Base-by-base conservation (phyloP, 2,329 filamentous ascomycete species). In the Fusarium cicatricum region DNA sequence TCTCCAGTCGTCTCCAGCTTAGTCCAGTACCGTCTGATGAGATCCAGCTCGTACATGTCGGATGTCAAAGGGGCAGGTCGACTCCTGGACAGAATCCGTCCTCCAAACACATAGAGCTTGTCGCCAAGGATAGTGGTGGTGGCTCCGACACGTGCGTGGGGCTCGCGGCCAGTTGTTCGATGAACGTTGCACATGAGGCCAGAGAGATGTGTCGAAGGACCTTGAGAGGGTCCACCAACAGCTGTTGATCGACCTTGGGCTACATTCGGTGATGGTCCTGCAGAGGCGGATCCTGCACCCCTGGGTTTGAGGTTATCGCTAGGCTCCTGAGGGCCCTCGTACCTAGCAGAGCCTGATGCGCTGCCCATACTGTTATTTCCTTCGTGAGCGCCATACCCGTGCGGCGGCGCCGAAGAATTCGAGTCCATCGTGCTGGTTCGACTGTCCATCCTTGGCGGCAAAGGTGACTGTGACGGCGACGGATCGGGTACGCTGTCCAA, bases 71-170 rank as follows among this genome's bases (percentile, higher is more conserved):
- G 89, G 6, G 84, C 81, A 9, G 93, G 91, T 50, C 91, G 86
- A 61, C 87, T 94, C 64, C 92, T 82, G 12, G 95, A 97, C 45
- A 98, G 78, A 65, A 96, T 87, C 47, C 94, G 85, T 8, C 95
- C 95, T 40, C 95, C 95, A 78, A 98, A 99, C 4, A 98, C 93
- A 73, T 97, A 99, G 17, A 99, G 82, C 74, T 96, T 97, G 75
- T 99, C 95, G 23, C 94, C 95, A 2, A 99, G 76, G 41, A 98
- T 91, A 0, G 95, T 98, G 0, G 95, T 98, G 0, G 95, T 97
- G 5, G 95, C 94, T 28, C 95, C 95, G 0, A 99, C 95, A 3
- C 98, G 80, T 3, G 95, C 90, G 69, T 91, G 92, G 3, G 95
- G 95, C 71, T 98, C 93, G 58, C 88, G 87, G 31, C 95, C 95